phyloP scores from a whole-genome alignment of 495 filamentous ascomycete species.

The Penicillium cinerascens region DNA sequence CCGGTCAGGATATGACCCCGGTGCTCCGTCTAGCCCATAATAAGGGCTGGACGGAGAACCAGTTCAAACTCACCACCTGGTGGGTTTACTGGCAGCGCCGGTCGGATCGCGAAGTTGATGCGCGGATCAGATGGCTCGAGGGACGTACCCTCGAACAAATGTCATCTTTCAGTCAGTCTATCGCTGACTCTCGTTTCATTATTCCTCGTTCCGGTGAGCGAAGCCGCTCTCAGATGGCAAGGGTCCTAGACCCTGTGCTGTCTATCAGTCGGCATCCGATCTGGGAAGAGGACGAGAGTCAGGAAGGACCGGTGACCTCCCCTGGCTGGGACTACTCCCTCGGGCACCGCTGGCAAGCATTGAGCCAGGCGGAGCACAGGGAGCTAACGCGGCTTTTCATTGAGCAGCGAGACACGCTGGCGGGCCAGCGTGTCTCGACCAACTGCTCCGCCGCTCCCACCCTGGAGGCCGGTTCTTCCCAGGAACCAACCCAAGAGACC shows the following conservation, averaged over 20 bases:
- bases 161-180: background rate
- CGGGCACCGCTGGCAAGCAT: background rate
- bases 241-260: background rate
- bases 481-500: background rate
- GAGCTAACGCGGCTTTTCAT: background rate
- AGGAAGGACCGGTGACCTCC: background rate
- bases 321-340: background rate
- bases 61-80: background rate
- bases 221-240: background rate
- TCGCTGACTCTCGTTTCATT: background rate
- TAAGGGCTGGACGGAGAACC: background rate
- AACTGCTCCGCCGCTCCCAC: background rate
- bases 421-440: background rate
- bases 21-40: background rate
- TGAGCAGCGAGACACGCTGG: background rate
- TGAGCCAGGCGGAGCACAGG: background rate
- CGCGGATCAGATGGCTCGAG: background rate
- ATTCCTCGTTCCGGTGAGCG: background rate
- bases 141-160: background rate
- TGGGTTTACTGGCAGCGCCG: background rate
- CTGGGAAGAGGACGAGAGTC: constrained; percentile 2
- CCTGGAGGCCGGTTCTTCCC: background rate
- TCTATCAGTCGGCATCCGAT: constrained; percentile 2
- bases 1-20: background rate
- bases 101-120: background rate